Percentiles rank a stretch among this genome's conserved stretches.
These are phyloP conservation scores for Leptographium procerum DNA, from an alignment of 2,329 filamentous ascomycete genomes.

Conservation along the genomic window DNA sequence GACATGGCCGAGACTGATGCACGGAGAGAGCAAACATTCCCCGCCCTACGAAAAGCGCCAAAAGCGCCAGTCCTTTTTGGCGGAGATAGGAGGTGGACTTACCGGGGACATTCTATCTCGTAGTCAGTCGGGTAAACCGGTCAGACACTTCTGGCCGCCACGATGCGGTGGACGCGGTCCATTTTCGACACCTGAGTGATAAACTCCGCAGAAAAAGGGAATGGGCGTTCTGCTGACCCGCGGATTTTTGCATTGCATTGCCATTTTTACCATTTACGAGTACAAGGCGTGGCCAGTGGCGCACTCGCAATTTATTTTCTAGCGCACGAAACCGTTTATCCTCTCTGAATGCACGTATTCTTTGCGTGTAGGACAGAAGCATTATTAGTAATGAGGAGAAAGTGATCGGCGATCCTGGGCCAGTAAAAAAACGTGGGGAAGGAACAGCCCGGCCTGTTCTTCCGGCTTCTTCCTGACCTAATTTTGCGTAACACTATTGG, in stretches of 20 bases:
- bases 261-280: too few relatives aligned
- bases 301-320: neutral
- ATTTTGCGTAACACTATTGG: neutral
- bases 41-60: neutral
- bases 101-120: neutral
- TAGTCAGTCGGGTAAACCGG: neutral
- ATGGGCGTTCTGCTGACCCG: neutral
- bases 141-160: neutral
- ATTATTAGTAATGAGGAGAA: neutral
- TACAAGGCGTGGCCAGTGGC: neutral
- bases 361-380: neutral
- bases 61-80: neutral
- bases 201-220: neutral
- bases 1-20: neutral
- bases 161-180: neutral
- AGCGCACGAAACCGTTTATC: neutral
- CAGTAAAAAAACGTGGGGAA: constrained; percentile 4
- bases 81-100: neutral
- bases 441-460: constrained; percentile 3
- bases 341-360: neutral
- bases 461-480: constrained; percentile 13
- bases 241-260: neutral
- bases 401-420: neutral
- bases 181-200: neutral
- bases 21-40: neutral